A percentile compares a stretch with the other conserved stretches of the same genome.
Evolutionary conservation across 192 early-diverging fungal genomes (phyloP).

Genomic region (Backusella macrospora): DNA sequence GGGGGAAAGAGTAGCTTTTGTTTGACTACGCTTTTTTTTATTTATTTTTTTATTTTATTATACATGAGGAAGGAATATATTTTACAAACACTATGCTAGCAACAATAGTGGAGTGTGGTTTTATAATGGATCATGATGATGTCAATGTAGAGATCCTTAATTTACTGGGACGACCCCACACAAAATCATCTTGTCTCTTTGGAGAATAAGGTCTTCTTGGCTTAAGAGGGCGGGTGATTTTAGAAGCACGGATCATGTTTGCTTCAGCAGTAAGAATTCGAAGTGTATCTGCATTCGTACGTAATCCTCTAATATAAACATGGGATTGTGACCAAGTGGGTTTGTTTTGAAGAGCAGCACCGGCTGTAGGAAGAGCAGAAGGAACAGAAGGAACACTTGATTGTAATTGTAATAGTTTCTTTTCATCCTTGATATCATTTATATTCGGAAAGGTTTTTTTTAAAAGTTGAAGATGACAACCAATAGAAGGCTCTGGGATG

Average conservation of each 20-base stretch:
- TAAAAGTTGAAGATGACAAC: not conserved
- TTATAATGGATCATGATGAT: not conserved
- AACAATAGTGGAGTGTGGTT: not conserved
- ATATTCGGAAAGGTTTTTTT: not conserved
- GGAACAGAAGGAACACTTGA: too few species aligned
- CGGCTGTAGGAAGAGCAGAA: not conserved
- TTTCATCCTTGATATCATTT: slow-evolving; percentile 10
- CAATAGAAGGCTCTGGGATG: not conserved
- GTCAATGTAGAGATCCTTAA: not conserved
- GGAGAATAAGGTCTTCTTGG: slow-evolving; percentile 20
- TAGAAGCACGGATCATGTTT: slow-evolving; percentile 54
- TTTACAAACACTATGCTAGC: not conserved
- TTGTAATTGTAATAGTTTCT: not conserved
- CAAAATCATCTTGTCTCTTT: slow-evolving; percentile 8
- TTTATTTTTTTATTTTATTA: too few species aligned
- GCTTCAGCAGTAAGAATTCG: slow-evolving; percentile 51
- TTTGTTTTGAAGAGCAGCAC: not conserved
- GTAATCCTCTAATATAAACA: not conserved
- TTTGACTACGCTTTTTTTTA: too few species aligned
- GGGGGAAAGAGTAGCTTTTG: too few species aligned
- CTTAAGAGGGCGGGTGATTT: slow-evolving; percentile 48
- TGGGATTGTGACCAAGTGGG: slow-evolving; percentile 16
- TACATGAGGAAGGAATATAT: too few species aligned
- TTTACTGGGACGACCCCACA: slow-evolving; percentile 3
- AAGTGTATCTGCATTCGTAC: slow-evolving; percentile 46